Percentiles rank a stretch among this genome's conserved stretches.
These are phyloP conservation scores for Lasiosphaeria ovina DNA, from an alignment of 495 filamentous ascomycete species.

Conservation along the genomic window DNA sequence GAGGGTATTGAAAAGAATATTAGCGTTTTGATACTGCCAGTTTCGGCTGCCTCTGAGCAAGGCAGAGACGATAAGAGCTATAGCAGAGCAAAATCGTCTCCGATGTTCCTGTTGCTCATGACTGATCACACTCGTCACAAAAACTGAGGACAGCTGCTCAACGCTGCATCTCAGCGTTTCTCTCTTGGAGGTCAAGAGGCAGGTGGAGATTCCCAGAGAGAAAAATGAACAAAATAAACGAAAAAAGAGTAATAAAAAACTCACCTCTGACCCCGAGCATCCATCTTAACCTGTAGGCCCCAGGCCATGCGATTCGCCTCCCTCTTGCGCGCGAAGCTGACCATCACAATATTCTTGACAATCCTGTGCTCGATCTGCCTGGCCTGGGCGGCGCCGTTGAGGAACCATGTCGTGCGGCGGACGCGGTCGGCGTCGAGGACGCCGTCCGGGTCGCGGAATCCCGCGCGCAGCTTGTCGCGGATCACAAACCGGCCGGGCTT, in stretches of 20 bases:
- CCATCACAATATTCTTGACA: slow-evolving; percentile 67
- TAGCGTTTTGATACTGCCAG: too few relatives aligned
- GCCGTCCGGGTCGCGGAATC: slow-evolving; percentile 62
- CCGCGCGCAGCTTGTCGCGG: slow-evolving; percentile 60
- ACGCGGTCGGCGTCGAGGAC: slow-evolving; percentile 62
- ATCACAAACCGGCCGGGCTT: slow-evolving; percentile 69
- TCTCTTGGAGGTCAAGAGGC: neutral
- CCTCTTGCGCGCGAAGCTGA: slow-evolving; percentile 42
- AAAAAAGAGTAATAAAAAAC: neutral
- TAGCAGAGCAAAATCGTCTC: too few relatives aligned
- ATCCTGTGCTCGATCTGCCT: slow-evolving; percentile 78
- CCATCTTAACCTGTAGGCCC: neutral
- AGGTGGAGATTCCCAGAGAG: too few relatives aligned
- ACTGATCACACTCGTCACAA: neutral
- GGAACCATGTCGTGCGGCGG: slow-evolving; percentile 72
- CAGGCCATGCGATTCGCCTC: neutral
- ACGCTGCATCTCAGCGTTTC: neutral
- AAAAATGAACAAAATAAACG: too few relatives aligned
- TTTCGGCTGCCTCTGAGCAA: too few relatives aligned
- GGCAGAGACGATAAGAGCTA: too few relatives aligned
- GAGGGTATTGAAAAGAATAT: too few relatives aligned
- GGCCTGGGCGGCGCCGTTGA: slow-evolving; percentile 62
- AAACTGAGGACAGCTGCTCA: neutral
- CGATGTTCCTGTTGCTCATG: too few relatives aligned
- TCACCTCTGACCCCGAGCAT: neutral